Evolutionary conservation across 495 filamentous ascomycete species (phyloP), one percentile per base, ranked within the genome.

Genomic region (Xylaria acuta): DNA sequence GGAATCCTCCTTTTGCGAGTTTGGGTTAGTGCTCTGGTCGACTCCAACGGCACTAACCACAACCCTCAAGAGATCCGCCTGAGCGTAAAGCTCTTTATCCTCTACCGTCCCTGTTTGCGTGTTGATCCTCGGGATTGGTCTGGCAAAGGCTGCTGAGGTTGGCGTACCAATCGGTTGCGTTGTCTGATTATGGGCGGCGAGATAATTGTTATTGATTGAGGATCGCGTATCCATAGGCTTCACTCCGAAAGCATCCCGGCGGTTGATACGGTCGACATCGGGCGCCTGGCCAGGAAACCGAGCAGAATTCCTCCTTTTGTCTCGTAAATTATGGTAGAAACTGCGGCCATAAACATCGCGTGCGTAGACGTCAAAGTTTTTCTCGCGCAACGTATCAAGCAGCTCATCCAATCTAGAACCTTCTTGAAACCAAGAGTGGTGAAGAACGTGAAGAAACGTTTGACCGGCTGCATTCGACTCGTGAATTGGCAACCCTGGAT

Each of bases 391-490:
- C 4, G 80, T 36, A 47, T 75, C 69, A 14, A 85, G 71, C 11
- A 84, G 77, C 25, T 77, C 36, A 14, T 71, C 76, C 51, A 75
- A 64, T 40, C 79, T 69, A 3, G 73, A 65, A 5, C 77, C 68
- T 3, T 77, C 68, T 9, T 74, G 65, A 64, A 85, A 82, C 81
- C 82, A 84, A 11, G 80, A 76, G 1, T 67, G 70, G 58, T 82
- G 76, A 18, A 87, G 75, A 22, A 85, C 76, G 59, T 87, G 85
- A 16, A 87, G 80, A 56, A 86, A 87, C 1, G 83, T 86, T 72
- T 87, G 85, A 11, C 80, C 79, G 18, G 80, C 84, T 8, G 76
- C 80, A 73, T 87, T 86, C 11, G 67, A 74, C 6, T 69, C 72
- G 11, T 43, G 67, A 25, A 78, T n/a, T 0, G 68, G 75, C 11